Base-by-base conservation (phyloP, 805 yeast species). In the Wickerhamomyces hampshirensis region DNA sequence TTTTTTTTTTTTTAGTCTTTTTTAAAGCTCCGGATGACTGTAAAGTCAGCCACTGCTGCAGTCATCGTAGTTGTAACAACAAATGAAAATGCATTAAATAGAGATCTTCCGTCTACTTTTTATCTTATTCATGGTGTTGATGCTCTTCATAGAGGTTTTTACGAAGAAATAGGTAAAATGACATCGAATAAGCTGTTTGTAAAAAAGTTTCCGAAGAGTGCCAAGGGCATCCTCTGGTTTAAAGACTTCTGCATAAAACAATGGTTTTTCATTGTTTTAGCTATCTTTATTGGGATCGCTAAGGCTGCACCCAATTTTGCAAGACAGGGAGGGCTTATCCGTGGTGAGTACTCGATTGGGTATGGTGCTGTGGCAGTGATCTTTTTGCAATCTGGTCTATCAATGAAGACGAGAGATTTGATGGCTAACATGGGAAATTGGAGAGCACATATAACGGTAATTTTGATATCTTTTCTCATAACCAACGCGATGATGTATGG, bases 341-440 rank as follows among this genome's bases (percentile, higher is more conserved):
- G 71, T 42, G 89, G 80, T 5, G 77, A 87, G 55, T 86, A 84
- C 55, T 65, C 85, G 30, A 84, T 88, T 23, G 82, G 81, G 10
- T 88, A 87, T 54, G 86, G 88, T 24, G 94, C 94, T 0, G 95
- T 87, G 13, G 95, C 94, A 0, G 62, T 84, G 30, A 88, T 88
- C 40, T 87, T 88, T 62, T 63, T 88, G 28, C 77, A 85, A 23
- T 80, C 88, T 33, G 96, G 96, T 0, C 59, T 87, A 18, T 75
- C 86, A 21, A 87, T 87, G 80, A 67, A 77, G 30, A 75, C 93
- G 1, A 68, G 62, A 28, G 75, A 74, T 19, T 63, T 88, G 33
- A 37, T 77, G 55, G 62, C 60, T n/a, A 85, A 84, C 57, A 65
- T 81, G 61, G 62, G 69, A 0, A 74, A 85, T 51, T 85, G 93